These are phyloP conservation scores for Microthlaspi erraticum DNA, from an alignment of 345 rosid species.

Conservation along the genomic window DNA sequence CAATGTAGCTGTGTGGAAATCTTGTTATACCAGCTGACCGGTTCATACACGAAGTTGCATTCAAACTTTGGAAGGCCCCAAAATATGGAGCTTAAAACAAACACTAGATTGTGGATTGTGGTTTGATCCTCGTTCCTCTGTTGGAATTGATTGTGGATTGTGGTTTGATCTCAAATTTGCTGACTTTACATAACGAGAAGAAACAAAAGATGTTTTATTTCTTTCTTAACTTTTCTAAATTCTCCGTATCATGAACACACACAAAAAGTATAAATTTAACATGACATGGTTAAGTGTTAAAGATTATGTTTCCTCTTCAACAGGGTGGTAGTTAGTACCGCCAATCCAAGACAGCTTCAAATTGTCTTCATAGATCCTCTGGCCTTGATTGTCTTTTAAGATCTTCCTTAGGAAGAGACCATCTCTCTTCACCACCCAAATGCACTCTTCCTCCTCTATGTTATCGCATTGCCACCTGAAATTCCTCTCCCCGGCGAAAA, in stretches of 20 bases:
- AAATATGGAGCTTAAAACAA: constrained; percentile 83
- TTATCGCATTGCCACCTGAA: constrained; percentile 44
- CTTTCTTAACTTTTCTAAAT: constrained; percentile 5
- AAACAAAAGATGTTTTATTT: constrained; percentile 1
- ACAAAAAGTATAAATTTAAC: too few relatives aligned
- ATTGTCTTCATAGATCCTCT: constrained; percentile 20
- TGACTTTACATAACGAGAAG: constrained; percentile 24
- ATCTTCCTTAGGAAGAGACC: constrained; percentile 37
- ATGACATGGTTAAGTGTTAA: background rate
- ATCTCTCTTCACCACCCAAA: constrained; percentile 44
- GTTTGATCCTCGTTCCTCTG: background rate
- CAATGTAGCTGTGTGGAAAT: constrained; percentile 65
- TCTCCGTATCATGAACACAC: too few relatives aligned
- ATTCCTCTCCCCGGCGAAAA: constrained; percentile 39
- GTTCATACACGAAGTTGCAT: constrained; percentile 92
- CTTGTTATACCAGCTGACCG: constrained; percentile 91
- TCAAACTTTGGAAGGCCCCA: constrained; percentile 99
- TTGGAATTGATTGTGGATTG: constrained; percentile 28
- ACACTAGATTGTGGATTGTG: constrained; percentile 5
- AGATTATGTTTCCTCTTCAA: constrained; percentile 6
- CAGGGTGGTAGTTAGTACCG: constrained; percentile 39
- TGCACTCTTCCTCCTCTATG: constrained; percentile 35
- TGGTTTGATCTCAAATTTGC: constrained; percentile 21
- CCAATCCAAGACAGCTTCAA: constrained; percentile 37
- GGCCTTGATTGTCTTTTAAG: constrained; percentile 27